phyloP scores from a whole-genome alignment of 257 asterid species.

The Ocimum tenuiflorum region DNA sequence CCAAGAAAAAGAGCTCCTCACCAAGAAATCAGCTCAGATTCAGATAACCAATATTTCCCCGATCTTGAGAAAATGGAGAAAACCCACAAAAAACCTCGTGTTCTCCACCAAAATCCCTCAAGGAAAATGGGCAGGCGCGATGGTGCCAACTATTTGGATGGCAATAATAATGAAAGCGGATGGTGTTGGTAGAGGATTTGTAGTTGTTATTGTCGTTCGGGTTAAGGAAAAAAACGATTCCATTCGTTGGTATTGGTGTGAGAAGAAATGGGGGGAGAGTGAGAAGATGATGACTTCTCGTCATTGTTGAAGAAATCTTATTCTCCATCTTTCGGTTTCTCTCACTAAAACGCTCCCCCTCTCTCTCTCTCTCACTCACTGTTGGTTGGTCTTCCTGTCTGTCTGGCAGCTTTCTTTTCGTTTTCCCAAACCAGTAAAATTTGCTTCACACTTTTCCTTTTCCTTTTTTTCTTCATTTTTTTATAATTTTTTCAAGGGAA shows the following conservation, averaged over 20 bases:
- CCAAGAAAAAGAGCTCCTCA: conserved; percentile 21
- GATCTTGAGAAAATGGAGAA: conserved; percentile 7
- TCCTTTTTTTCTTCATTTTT: neutral
- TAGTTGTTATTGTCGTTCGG: conserved; percentile 34
- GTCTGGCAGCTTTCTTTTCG: conserved; percentile 48
- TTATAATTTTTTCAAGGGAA: neutral
- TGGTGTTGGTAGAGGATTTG: conserved; percentile 34
- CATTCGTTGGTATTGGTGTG: conserved; percentile 40
- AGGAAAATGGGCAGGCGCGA: conserved; percentile 22
- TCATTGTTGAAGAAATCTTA: conserved; percentile 47
- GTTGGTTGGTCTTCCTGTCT: conserved; percentile 29
- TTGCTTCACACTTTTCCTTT: conserved; percentile 9
- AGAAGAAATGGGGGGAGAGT: conserved; percentile 22
- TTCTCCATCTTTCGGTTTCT: conserved; percentile 26
- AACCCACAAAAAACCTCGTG: conserved; percentile 6
- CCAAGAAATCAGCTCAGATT: conserved; percentile 30
- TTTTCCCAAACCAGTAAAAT: conserved; percentile 33
- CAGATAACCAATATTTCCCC: conserved; percentile 21
- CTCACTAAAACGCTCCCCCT: conserved; percentile 21
- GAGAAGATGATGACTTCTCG: conserved; percentile 27
- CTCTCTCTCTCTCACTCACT: conserved; percentile 14
- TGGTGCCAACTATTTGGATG: conserved; percentile 18
- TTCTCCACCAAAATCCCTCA: neutral
- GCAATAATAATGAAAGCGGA: conserved; percentile 30
- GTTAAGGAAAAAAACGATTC: conserved; percentile 48